These are phyloP conservation scores for Cordyceps farinosa DNA, from an alignment of 2,329 filamentous ascomycete genomes.

Conservation along the genomic window DNA sequence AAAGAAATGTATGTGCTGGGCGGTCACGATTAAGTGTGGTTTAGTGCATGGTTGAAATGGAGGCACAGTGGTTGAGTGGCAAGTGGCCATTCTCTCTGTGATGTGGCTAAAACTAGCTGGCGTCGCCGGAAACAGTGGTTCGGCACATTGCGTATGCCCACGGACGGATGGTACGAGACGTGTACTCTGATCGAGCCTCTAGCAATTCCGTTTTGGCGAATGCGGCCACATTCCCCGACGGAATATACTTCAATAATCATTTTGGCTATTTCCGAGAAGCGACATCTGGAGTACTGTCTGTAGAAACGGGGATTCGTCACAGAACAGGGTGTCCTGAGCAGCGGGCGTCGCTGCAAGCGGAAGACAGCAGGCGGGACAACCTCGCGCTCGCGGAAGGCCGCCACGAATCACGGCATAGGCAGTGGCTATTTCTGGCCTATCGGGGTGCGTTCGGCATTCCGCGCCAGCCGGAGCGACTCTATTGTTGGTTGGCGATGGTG, in stretches of 20 bases:
- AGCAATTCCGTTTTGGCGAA: neutral
- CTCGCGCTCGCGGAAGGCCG: neutral
- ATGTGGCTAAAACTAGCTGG: neutral
- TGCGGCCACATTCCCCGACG: neutral
- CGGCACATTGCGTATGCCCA: neutral
- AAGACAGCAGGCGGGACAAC: neutral
- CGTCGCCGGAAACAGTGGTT: constrained; percentile 8
- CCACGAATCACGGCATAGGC: neutral
- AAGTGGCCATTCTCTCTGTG: too few relatives aligned
- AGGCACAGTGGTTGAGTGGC: too few relatives aligned
- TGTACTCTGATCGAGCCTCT: neutral
- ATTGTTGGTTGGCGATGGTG: neutral
- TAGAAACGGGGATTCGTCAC: neutral
- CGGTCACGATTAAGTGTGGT: too few relatives aligned
- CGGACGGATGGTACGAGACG: neutral
- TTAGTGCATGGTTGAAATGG: too few relatives aligned
- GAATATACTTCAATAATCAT: neutral
- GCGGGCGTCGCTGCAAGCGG: constrained; percentile 5
- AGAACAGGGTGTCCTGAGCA: neutral
- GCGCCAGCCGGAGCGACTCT: neutral
- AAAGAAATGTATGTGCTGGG: too few relatives aligned
- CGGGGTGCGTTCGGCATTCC: neutral
- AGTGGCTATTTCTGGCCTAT: neutral
- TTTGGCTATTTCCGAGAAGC: neutral
- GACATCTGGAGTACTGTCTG: neutral